A percentile compares a stretch with the other conserved stretches of the same genome.
Conservation (phyloP, 2,329 filamentous ascomycete species). For the Microcyclospora pomicola region DNA sequence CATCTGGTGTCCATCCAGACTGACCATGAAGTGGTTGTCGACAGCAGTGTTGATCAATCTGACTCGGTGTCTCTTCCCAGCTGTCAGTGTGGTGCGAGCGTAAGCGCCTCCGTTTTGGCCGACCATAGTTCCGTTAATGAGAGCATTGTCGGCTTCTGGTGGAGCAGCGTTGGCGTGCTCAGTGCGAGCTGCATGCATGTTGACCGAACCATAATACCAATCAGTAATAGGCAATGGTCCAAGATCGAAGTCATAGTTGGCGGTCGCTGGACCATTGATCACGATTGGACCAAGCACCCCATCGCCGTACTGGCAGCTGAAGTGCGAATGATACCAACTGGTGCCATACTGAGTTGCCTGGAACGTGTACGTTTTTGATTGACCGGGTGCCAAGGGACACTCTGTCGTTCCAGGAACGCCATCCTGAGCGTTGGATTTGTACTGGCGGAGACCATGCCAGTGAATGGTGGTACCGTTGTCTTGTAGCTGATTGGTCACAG, state of each 20-base stretch:
- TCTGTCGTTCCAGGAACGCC: conserved; percentile 40
- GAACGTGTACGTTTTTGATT: conserved; percentile 44
- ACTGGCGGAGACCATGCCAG: conserved; percentile 49
- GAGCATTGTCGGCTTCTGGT: conserved; percentile 37
- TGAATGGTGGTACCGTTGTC: conserved; percentile 49
- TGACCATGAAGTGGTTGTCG: conserved; percentile 31
- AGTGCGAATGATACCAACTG: conserved; percentile 44
- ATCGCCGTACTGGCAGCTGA: conserved; percentile 39
- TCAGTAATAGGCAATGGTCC: conserved; percentile 47
- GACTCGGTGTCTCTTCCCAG: conserved; percentile 30
- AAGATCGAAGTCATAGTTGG: conserved; percentile 50
- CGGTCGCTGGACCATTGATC: conserved; percentile 45
- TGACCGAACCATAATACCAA: conserved; percentile 33
- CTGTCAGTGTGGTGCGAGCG: conserved; percentile 19
- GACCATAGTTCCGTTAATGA: conserved; percentile 28
- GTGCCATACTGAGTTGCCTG: conserved; percentile 35
- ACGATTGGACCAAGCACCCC: conserved; percentile 48
- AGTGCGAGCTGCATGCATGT: conserved; percentile 16
- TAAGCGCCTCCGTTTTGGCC: conserved; percentile 19
- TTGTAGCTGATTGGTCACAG: conserved; percentile 39
- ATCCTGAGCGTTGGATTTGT: conserved; percentile 41
- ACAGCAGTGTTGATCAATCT: conserved; percentile 34
- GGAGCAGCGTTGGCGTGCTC: conserved; percentile 20
- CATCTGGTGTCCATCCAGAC: conserved; percentile 22
- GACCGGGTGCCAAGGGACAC: conserved; percentile 36